Evolutionary conservation across 306 rosid genomes (phyloP).

Genomic region (Dalbergia cultrata): DNA sequence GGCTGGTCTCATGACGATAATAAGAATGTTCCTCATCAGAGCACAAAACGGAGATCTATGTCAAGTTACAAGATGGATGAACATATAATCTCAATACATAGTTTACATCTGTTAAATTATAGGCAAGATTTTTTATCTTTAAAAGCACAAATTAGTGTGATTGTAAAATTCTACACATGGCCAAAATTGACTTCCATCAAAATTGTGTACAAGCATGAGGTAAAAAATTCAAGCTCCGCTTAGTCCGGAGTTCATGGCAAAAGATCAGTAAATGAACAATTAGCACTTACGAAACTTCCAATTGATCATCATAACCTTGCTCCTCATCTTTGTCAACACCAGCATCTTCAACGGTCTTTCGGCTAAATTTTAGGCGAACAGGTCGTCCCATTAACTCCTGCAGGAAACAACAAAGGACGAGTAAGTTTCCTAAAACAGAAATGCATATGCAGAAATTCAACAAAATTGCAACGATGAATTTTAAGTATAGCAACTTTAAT

Average conservation of each 20-base stretch:
- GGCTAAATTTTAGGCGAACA: constrained; percentile 73
- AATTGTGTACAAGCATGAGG: constrained; percentile 38
- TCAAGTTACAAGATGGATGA: constrained; percentile 3
- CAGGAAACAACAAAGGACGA: constrained; percentile 18
- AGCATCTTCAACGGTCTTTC: constrained; percentile 59
- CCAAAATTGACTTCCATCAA: constrained; percentile 25
- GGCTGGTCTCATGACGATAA: too few species aligned
- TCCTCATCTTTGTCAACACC: constrained; percentile 57
- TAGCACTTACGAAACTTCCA: constrained; percentile 48
- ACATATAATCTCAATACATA: constrained; percentile 8
- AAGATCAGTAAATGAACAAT: constrained; percentile 39
- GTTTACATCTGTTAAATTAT: constrained; percentile 13
- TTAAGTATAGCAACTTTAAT: neutral
- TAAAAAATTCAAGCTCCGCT: constrained; percentile 52
- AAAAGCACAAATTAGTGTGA: neutral
- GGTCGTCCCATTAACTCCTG: constrained; percentile 91
- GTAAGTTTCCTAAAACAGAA: constrained; percentile 30
- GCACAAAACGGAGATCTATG: constrained; percentile 6
- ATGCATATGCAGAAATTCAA: neutral
- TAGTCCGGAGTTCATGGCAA: constrained; percentile 37
- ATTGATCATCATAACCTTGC: constrained; percentile 28
- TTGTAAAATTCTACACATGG: neutral
- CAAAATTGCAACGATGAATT: neutral
- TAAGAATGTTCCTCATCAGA: neutral
- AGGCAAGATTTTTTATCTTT: constrained; percentile 8